Evolutionary conservation across 208 protist species (phyloP).

Genomic region (Balamuthia mandrillaris): DNA sequence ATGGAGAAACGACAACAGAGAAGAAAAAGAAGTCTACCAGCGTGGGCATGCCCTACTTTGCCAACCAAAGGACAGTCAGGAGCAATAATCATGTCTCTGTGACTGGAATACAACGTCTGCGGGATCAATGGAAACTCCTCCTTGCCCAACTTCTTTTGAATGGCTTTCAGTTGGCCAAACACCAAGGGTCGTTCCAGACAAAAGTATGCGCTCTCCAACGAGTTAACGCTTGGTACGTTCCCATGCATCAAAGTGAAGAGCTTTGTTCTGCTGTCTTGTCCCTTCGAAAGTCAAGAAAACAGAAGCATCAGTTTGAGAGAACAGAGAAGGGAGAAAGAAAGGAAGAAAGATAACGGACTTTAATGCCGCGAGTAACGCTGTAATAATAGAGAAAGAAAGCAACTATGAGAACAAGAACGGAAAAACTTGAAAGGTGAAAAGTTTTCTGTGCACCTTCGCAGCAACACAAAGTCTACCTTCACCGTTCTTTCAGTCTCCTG

Average conservation of each 20-base stretch:
- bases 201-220: constrained; percentile 27
- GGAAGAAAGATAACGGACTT: neutral
- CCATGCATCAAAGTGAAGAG: constrained; percentile 37
- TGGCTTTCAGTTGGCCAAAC: constrained; percentile 11
- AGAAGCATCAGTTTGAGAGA: neutral
- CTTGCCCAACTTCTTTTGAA: constrained; percentile 30
- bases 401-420: neutral
- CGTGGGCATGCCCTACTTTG: constrained; percentile 27
- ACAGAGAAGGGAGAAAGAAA: neutral
- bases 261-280: constrained; percentile 38
- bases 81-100: constrained; percentile 29
- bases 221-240: constrained; percentile 21
- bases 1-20: neutral
- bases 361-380: constrained; percentile 28
- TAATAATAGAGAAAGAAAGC: too few species aligned
- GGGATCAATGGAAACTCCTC: constrained; percentile 49
- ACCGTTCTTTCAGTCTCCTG: constrained; percentile 26
- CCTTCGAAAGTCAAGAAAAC: neutral
- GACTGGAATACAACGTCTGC: constrained; percentile 20
- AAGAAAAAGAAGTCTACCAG: neutral
- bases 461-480: constrained; percentile 10
- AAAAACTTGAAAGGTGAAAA: neutral
- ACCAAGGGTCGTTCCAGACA: constrained; percentile 33
- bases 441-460: neutral
- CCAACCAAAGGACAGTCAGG: constrained; percentile 31